Conservation (phyloP, 78 protist genomes). For the Tieghemostelium lacteum region DNA sequence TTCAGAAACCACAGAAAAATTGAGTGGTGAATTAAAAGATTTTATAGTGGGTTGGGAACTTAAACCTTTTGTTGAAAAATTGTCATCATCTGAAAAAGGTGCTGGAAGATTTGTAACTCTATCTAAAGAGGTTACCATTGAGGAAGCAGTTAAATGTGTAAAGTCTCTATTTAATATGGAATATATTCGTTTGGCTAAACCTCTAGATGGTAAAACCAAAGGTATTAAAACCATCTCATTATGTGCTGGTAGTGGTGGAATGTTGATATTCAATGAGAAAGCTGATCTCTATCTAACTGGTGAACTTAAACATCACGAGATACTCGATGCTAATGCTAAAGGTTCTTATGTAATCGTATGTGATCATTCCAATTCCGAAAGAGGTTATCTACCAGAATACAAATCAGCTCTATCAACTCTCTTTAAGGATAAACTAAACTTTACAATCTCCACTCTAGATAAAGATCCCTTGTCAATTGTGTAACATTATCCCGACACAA, state of each 20-base stretch:
- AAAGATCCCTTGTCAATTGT: constrained; percentile 73
- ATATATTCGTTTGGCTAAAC: constrained; percentile 58
- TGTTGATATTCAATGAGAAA: constrained; percentile 35
- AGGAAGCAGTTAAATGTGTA: constrained; percentile 18
- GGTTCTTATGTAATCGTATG: constrained; percentile 83
- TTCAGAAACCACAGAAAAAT: background rate
- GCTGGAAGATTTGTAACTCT: constrained; percentile 59
- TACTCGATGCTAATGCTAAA: constrained; percentile 79
- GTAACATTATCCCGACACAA: too few relatives aligned
- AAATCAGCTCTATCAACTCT: constrained; percentile 26
- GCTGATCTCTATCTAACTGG: constrained; percentile 83
- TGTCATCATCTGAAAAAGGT: constrained; percentile 12
- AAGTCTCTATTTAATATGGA: constrained; percentile 45
- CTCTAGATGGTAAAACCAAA: constrained; percentile 7
- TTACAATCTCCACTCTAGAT: constrained; percentile 61
- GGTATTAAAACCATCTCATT: constrained; percentile 71
- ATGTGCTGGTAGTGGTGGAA: constrained; percentile 86
- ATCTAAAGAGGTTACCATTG: constrained; percentile 8
- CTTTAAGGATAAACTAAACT: constrained; percentile 17
- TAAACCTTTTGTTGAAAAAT: background rate
- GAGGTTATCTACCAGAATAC: constrained; percentile 76
- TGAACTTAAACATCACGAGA: constrained; percentile 87
- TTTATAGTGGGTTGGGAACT: background rate
- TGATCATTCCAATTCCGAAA: constrained; percentile 86
- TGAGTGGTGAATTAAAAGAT: too few relatives aligned